Evolutionary conservation across 495 filamentous ascomycete species (phyloP).

Genomic region (Xylaria venustula): DNA sequence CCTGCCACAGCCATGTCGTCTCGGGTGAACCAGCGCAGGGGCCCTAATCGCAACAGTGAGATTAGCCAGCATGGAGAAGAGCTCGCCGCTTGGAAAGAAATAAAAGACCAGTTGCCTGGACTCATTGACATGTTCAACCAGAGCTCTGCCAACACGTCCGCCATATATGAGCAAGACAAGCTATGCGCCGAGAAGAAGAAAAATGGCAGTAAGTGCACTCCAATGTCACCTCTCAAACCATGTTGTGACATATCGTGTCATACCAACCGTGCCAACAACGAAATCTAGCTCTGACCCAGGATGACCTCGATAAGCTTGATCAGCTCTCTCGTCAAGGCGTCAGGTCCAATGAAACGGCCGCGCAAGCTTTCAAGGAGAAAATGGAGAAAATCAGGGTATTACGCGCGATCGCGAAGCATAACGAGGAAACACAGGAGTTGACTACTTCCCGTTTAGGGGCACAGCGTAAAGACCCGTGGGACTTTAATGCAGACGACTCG

Average conservation of each 20-base stretch:
- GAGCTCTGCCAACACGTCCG: slow-evolving; percentile 37
- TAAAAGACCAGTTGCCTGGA: slow-evolving; percentile 41
- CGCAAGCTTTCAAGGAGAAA: slow-evolving; percentile 34
- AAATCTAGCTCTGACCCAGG: slow-evolving; percentile 17
- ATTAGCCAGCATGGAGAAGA: slow-evolving; percentile 47
- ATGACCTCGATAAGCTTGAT: slow-evolving; percentile 40
- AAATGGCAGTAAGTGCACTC: slow-evolving; percentile 21
- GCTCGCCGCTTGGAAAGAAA: slow-evolving; percentile 42
- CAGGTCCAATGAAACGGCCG: slow-evolving; percentile 37
- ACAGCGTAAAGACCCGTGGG: slow-evolving; percentile 51
- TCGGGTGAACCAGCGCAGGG: slow-evolving; percentile 44
- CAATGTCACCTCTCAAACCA: not conserved
- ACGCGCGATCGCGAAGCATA: slow-evolving; percentile 48
- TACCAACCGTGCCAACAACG: not conserved
- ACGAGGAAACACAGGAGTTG: slow-evolving; percentile 60
- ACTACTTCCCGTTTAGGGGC: slow-evolving; percentile 29
- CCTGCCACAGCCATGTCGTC: slow-evolving; percentile 36
- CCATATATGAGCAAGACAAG: slow-evolving; percentile 43
- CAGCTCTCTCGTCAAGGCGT: slow-evolving; percentile 40
- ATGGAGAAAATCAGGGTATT: slow-evolving; percentile 48
- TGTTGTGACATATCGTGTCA: slow-evolving; percentile 1
- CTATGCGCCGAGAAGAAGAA: slow-evolving; percentile 42
- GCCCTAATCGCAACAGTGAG: slow-evolving; percentile 48
- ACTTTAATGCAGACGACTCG: slow-evolving; percentile 71
- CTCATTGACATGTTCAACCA: slow-evolving; percentile 41